Conservation (phyloP, 176 grass and related monocot genomes). For the Oryza glaberrima region DNA sequence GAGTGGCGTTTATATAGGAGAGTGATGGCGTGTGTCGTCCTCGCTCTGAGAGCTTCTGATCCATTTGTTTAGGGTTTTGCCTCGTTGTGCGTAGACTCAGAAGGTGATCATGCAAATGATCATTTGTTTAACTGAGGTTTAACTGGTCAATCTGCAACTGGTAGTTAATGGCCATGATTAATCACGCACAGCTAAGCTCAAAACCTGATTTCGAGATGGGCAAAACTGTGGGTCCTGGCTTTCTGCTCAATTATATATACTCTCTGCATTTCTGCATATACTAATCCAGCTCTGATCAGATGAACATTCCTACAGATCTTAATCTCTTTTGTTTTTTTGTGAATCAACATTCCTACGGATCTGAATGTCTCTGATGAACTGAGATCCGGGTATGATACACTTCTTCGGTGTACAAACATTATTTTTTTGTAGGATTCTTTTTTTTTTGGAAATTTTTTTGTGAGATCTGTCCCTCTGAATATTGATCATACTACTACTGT, state of each 20-base stretch:
- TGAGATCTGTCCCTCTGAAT: not conserved
- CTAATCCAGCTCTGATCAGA: not conserved
- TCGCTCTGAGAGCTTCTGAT: not conserved
- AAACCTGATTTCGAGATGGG: not conserved
- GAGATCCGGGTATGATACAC: not conserved
- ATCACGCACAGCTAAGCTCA: not conserved
- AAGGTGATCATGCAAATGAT: not conserved
- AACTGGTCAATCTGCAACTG: constrained; percentile 2
- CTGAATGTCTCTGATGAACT: constrained; percentile 1
- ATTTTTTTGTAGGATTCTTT: not conserved
- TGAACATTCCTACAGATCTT: not conserved
- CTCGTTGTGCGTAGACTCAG: not conserved
- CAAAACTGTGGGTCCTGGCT: constrained; percentile 10
- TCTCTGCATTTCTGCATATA: not conserved
- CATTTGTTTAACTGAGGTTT: not conserved
- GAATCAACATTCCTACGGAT: not conserved
- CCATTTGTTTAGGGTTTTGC: constrained; percentile 9
- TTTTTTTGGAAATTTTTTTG: not conserved
- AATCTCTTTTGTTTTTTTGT: not conserved
- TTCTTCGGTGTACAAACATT: not conserved
- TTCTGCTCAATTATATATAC: not conserved
- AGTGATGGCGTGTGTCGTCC: constrained; percentile 34
- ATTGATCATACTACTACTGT: no score
- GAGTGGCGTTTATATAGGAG: constrained; percentile 47
- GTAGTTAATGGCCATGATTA: not conserved